These are phyloP conservation scores for Parmales sp. DNA, from an alignment of 108 stramenopile genomes.

Conservation along the genomic window DNA sequence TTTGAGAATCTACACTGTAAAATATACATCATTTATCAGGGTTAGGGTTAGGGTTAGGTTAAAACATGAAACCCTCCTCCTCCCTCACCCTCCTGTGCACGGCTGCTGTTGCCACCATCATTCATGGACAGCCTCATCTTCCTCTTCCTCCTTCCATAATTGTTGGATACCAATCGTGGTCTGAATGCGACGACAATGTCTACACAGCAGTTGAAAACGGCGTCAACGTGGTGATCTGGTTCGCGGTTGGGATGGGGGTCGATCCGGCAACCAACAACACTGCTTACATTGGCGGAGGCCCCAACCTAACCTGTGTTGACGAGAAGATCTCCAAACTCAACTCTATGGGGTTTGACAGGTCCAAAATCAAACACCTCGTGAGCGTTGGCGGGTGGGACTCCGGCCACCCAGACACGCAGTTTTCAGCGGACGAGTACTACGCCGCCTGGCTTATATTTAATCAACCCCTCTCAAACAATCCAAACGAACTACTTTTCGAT, in stretches of 20 bases:
- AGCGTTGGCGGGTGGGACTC: slow-evolving; percentile 22
- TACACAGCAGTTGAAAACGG: not conserved
- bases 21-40: too few relatives aligned
- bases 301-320: not conserved
- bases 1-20: too few relatives aligned
- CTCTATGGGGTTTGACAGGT: not conserved
- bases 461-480: too few relatives aligned
- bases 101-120: too few relatives aligned
- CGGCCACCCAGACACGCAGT: not conserved
- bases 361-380: not conserved
- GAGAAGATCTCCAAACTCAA: not conserved
- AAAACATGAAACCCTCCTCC: too few relatives aligned
- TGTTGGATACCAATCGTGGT: slow-evolving; percentile 9
- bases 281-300: not conserved
- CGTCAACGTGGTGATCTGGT: slow-evolving; percentile 20
- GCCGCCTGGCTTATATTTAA: slow-evolving; percentile 9
- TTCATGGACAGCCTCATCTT: too few relatives aligned
- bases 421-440: not conserved
- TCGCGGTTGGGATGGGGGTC: not conserved
- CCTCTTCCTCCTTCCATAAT: too few relatives aligned
- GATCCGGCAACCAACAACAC: not conserved
- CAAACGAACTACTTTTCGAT: not conserved
- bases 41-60: too few relatives aligned
- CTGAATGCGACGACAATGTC: not conserved
- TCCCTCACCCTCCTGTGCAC: too few relatives aligned